Percentiles rank a stretch among this genome's conserved stretches.
These are phyloP conservation scores for Sclerotinia glacialis DNA, from an alignment of 2,329 filamentous ascomycete species.

Conservation along the genomic window DNA sequence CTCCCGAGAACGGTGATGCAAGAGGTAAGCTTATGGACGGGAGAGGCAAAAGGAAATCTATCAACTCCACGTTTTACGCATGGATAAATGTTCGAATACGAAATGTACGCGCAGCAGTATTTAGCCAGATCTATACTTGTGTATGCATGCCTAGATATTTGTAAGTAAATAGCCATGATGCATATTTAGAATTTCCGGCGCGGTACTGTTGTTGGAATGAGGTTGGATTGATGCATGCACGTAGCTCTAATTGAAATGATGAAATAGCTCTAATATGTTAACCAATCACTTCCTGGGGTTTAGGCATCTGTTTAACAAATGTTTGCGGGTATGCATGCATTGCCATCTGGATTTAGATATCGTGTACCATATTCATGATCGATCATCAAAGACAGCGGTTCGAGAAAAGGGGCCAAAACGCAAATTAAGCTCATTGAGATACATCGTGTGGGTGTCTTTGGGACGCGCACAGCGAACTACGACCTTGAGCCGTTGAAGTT, in stretches of 20 bases:
- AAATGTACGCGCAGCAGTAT: constrained; percentile 2
- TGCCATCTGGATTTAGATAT: constrained; percentile 13
- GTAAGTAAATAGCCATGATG: constrained; percentile 5
- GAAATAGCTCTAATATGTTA: background rate
- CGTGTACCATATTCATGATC: constrained; percentile 2
- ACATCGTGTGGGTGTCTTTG: background rate
- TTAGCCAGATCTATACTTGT: constrained; percentile 7
- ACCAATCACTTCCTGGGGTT: background rate
- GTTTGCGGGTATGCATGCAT: constrained; percentile 15
- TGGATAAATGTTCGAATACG: constrained; percentile 8
- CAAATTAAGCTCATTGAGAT: background rate
- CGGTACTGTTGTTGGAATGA: background rate
- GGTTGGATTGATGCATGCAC: constrained; percentile 10
- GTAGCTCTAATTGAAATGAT: constrained; percentile 4
- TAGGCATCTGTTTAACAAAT: constrained; percentile 2
- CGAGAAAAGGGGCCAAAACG: background rate
- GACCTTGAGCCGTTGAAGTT: constrained; percentile 6
- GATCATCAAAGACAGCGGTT: background rate
- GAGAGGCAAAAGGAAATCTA: constrained; percentile 12
- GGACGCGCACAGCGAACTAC: background rate
- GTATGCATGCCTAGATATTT: constrained; percentile 3
- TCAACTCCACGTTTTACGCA: constrained; percentile 10
- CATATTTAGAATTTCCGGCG: constrained; percentile 11
- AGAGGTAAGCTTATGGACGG: background rate
- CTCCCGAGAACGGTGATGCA: constrained; percentile 7